These are phyloP conservation scores for Bassia scoparia DNA, from an alignment of 148 eudicot species.

Conservation along the genomic window DNA sequence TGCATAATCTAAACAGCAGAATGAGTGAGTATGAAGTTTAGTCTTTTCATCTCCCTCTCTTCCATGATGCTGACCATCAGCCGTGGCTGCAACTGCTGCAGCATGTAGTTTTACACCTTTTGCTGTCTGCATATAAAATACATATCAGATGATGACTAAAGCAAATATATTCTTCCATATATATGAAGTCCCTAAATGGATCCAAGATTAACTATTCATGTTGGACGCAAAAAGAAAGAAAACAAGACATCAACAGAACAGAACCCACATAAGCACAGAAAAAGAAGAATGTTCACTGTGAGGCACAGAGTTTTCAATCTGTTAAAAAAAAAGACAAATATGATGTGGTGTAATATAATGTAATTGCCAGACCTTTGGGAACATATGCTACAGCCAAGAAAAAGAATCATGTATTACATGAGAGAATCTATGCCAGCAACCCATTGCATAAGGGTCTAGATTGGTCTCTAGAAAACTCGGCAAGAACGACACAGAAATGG, in stretches of 20 bases:
- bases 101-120: conserved; percentile 83
- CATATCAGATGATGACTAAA: background rate
- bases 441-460: too few species aligned
- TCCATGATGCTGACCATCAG: conserved; percentile 43
- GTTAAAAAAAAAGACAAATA: background rate
- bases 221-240: background rate
- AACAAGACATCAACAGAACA: background rate
- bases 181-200: background rate
- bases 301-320: background rate
- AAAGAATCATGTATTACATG: background rate
- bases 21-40: conserved; percentile 93
- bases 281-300: background rate
- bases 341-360: background rate
- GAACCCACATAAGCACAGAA: background rate
- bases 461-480: background rate
- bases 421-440: background rate
- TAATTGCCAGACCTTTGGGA: too few species aligned
- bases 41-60: conserved; percentile 90
- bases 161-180: background rate
- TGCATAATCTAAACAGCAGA: conserved; percentile 93
- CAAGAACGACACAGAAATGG: background rate
- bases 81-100: conserved; percentile 92
- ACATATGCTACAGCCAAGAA: too few species aligned
- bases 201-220: background rate
- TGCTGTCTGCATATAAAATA: conserved; percentile 53